Conservation (phyloP, 1,284 basidiomycete genomes). For the Ceratobasidium sp. region DNA sequence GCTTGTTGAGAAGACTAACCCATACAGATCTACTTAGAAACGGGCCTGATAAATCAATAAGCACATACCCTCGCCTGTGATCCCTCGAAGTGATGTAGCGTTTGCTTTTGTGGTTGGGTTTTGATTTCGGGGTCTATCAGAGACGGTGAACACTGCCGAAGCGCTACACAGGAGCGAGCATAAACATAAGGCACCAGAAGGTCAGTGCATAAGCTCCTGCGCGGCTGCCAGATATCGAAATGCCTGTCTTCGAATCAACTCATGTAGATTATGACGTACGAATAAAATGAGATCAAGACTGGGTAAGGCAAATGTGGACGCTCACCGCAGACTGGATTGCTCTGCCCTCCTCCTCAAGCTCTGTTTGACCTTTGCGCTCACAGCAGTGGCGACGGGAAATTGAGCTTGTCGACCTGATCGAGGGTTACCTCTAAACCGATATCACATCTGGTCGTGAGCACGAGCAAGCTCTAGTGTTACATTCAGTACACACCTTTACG, state of each 20-base stretch:
- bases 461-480: neutral
- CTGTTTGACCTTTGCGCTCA: conserved; percentile 94
- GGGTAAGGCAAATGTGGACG: neutral
- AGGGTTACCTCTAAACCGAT: conserved; percentile 83
- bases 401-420: conserved; percentile 56
- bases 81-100: conserved; percentile 90
- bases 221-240: conserved; percentile 95
- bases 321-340: conserved; percentile 88
- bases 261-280: conserved; percentile 83
- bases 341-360: conserved; percentile 96
- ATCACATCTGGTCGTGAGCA: conserved; percentile 65
- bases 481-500: conserved; percentile 78
- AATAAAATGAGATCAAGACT: conserved; percentile 1
- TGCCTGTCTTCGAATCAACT: conserved; percentile 95
- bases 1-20: conserved; percentile 93
- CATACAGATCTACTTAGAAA: neutral
- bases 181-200: conserved; percentile 81
- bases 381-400: conserved; percentile 58
- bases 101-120: conserved; percentile 94
- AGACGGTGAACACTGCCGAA: too few relatives aligned
- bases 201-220: conserved; percentile 97
- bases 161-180: conserved; percentile 60
- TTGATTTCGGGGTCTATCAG: conserved; percentile 67
- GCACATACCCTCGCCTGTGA: too few relatives aligned
- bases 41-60: too few relatives aligned